Percentiles rank a stretch among this genome's conserved stretches.
These are phyloP conservation scores for Hymenotorrendiella dingleyae DNA, from an alignment of 2,329 filamentous ascomycete species.

Conservation along the genomic window DNA sequence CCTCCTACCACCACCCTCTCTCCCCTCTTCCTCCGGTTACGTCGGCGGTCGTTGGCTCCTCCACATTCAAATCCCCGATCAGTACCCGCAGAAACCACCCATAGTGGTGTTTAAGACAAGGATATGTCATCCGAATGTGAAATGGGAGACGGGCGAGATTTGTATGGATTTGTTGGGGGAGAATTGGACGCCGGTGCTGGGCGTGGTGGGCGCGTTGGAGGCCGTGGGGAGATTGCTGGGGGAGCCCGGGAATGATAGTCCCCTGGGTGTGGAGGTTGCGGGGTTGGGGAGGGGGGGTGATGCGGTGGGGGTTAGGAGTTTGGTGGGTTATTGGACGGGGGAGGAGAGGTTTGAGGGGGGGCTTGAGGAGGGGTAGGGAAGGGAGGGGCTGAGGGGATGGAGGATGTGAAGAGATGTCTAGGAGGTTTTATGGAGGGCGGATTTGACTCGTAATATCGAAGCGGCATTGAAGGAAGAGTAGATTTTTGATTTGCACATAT, in stretches of 20 bases:
- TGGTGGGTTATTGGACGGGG: slow-evolving; percentile 41
- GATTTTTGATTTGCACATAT: no score
- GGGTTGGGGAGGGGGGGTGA: slow-evolving; percentile 52
- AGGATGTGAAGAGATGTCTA: slow-evolving; percentile 2
- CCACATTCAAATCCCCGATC: slow-evolving; percentile 64
- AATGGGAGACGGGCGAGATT: slow-evolving; percentile 75
- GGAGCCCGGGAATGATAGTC: slow-evolving; percentile 55
- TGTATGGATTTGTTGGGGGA: slow-evolving; percentile 81
- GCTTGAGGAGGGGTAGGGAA: slow-evolving; percentile 30
- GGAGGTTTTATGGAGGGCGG: no score
- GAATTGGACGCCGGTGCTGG: slow-evolving; percentile 82
- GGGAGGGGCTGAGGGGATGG: slow-evolving; percentile 1
- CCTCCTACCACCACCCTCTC: slow-evolving; percentile 52
- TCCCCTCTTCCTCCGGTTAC: slow-evolving; percentile 44
- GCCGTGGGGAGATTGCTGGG: slow-evolving; percentile 42
- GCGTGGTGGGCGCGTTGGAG: slow-evolving; percentile 56
- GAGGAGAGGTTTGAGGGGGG: slow-evolving; percentile 43
- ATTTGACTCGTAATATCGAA: no score
- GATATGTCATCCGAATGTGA: slow-evolving; percentile 78
- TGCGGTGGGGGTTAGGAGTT: slow-evolving; percentile 52
- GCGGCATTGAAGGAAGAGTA: no score
- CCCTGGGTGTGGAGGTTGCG: slow-evolving; percentile 74
- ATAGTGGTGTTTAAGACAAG: slow-evolving; percentile 75
- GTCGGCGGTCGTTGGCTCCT: slow-evolving; percentile 72
- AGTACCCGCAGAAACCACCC: slow-evolving; percentile 76